A percentile compares a stretch with the other conserved stretches of the same genome.
Evolutionary conservation across 192 early-diverging fungal species (phyloP).

Genomic region (Coemansia sp.): DNA sequence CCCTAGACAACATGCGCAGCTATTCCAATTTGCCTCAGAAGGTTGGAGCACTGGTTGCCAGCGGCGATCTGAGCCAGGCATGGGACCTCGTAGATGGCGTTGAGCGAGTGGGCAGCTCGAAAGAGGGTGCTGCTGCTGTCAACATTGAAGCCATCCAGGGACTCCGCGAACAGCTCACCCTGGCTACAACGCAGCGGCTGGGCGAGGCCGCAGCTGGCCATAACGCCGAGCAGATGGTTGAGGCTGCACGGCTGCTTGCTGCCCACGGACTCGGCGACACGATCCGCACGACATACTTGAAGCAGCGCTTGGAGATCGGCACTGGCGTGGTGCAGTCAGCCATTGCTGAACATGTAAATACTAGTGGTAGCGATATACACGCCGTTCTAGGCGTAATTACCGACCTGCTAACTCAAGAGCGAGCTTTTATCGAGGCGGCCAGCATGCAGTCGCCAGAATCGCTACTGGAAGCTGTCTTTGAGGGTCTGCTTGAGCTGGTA

Average conservation of each 20-base stretch:
- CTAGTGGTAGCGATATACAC: slow-evolving; percentile 1
- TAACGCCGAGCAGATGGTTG: slow-evolving; percentile 13
- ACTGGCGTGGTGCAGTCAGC: slow-evolving; percentile 16
- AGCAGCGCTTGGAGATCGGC: slow-evolving; percentile 26
- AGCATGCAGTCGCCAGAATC: slow-evolving; percentile 14
- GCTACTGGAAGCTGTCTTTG: slow-evolving; percentile 23
- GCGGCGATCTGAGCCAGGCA: slow-evolving; percentile 32
- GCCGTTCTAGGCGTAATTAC: slow-evolving; percentile 11
- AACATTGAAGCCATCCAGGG: slow-evolving; percentile 1
- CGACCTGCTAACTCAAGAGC: slow-evolving; percentile 24
- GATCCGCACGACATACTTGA: slow-evolving; percentile 17
- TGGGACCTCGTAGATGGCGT: slow-evolving; percentile 35
- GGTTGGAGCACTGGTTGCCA: slow-evolving; percentile 23
- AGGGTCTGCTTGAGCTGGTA: slow-evolving; percentile 14
- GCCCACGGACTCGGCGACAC: slow-evolving; percentile 18
- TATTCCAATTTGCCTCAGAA: slow-evolving; percentile 43
- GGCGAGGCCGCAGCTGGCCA: slow-evolving; percentile 11
- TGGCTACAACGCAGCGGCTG: slow-evolving; percentile 13
- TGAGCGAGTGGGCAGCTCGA: not conserved
- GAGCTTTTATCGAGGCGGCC: slow-evolving; percentile 32
- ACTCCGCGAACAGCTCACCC: slow-evolving; percentile 14
- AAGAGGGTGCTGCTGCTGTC: not conserved
- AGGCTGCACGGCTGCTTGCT: slow-evolving; percentile 15
- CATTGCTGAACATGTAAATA: not conserved
- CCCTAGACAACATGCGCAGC: slow-evolving; percentile 37